Percentiles rank a stretch among this genome's conserved stretches.
phyloP scores from a whole-genome alignment of 768 basidiomycete genomes.

The Punctularia strigosozonata region DNA sequence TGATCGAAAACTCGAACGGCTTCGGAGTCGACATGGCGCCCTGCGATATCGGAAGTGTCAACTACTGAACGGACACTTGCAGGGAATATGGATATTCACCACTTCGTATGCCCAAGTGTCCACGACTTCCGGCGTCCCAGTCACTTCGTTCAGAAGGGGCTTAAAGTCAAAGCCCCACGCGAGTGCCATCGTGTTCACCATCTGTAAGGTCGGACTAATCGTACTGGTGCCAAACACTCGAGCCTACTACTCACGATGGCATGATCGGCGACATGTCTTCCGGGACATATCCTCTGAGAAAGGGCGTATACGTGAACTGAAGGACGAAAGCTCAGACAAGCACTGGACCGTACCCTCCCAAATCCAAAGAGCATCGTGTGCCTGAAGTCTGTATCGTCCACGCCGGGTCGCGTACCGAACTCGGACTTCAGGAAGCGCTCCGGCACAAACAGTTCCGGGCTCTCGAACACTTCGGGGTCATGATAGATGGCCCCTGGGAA shows the following conservation, averaged over 20 bases:
- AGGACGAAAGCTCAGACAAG: no score
- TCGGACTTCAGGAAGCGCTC: neutral
- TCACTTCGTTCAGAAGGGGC: no score
- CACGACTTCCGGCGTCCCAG: no score
- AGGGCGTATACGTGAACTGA: neutral
- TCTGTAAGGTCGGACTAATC: neutral
- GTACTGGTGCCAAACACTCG: neutral
- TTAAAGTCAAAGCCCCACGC: neutral
- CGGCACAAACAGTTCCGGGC: constrained; percentile 10
- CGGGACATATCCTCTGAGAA: neutral
- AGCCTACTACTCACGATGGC: neutral
- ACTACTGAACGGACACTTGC: no score
- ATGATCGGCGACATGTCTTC: neutral
- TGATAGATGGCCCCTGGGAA: constrained; percentile 11
- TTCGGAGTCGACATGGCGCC: no score
- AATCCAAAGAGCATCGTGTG: neutral
- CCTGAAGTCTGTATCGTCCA: neutral
- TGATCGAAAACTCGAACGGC: no score
- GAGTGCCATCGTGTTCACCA: neutral
- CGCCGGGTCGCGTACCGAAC: neutral
- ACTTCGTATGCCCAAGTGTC: no score
- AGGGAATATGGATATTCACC: no score
- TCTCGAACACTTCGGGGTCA: constrained; percentile 10
- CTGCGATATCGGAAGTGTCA: no score
- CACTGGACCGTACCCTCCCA: neutral